These are phyloP conservation scores for Cryptosporidium andersoni DNA, from an alignment of 169 alveolate genomes.

Conservation along the genomic window DNA sequence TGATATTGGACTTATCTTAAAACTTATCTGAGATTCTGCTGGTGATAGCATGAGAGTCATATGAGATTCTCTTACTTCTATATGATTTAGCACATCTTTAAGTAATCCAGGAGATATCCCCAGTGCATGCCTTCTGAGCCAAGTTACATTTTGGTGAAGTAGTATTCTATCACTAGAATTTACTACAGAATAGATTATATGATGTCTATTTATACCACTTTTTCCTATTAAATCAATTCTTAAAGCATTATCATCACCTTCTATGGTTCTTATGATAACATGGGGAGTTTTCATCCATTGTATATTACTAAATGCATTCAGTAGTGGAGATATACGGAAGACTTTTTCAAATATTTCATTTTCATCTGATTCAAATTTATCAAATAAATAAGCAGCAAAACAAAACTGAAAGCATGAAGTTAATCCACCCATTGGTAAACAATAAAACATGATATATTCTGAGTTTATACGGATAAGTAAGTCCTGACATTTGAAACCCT, in stretches of 20 bases:
- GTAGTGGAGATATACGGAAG: constrained; percentile 9
- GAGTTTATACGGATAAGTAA: constrained; percentile 22
- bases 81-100: constrained; percentile 45
- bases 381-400: constrained; percentile 36
- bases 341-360: constrained; percentile 26
- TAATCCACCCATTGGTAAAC: constrained; percentile 44
- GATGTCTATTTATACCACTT: constrained; percentile 35
- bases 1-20: constrained; percentile 43
- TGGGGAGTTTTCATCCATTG: constrained; percentile 57
- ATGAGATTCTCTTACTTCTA: constrained; percentile 41
- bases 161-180: constrained; percentile 16
- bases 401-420: constrained; percentile 55
- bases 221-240: constrained; percentile 14
- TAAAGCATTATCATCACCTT: constrained; percentile 13
- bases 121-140: constrained; percentile 59
- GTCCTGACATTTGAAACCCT: constrained; percentile 66
- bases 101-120: constrained; percentile 48
- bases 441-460: constrained; percentile 44
- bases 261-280: not conserved
- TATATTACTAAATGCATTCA: constrained; percentile 42
- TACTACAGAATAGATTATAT: constrained; percentile 31
- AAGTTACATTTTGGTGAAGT: constrained; percentile 20
- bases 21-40: constrained; percentile 22
- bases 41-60: constrained; percentile 35
- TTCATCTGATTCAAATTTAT: constrained; percentile 7